Base-by-base conservation (phyloP, 2,329 filamentous ascomycete genomes). In the Nigrospora oryzae region DNA sequence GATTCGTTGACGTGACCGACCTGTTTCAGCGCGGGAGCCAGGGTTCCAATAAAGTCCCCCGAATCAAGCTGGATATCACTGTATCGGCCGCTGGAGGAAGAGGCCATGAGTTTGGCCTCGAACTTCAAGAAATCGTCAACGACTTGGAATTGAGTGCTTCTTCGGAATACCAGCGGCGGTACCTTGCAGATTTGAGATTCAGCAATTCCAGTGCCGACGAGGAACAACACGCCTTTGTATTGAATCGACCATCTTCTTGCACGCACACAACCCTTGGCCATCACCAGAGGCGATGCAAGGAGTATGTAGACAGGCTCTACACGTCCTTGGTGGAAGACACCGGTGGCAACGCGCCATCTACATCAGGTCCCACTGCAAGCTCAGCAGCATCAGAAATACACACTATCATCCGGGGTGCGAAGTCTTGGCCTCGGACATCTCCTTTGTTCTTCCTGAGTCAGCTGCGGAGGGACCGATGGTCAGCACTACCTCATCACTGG, bases 401-500 rank as follows among this genome's bases (percentile, higher is more conserved):
- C 5, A 2, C 23, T 3, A 17, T 40, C 4, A 30, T 32, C 8
- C 30, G 23, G 5, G 17, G 15, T 8, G 17, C 12, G 12, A 30
- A 19, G 14, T 17, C 19, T 13, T 40, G 32, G 12, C 38, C 38
- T 14, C 32, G 38, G 14, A 15, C 23, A 6, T 32, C 30, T 14
- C 38, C 28, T 40, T 10, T 30, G 23, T 31, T 45, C 13, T 56
- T 70, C 34, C 51, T 71, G 0, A 55, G 59, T 28, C 62, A 57
- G 7, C 59, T 70, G 0, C 56, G 49, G 14, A 54, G 47, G 1
- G 36, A 48, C 0, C 41, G 50, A 3, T 66, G 62, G 61, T n/a
- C 38, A 2, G 23, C 12, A 4, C 53, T 70, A 0, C 48, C 61
- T 0, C 2, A 11, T 0, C 44, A 19, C 12, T 75, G 66, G 68